A percentile compares a stretch with the other conserved stretches of the same genome.
These are phyloP conservation scores for Trichosporon sp. DNA, from an alignment of 1,284 basidiomycete species.

Conservation along the genomic window DNA sequence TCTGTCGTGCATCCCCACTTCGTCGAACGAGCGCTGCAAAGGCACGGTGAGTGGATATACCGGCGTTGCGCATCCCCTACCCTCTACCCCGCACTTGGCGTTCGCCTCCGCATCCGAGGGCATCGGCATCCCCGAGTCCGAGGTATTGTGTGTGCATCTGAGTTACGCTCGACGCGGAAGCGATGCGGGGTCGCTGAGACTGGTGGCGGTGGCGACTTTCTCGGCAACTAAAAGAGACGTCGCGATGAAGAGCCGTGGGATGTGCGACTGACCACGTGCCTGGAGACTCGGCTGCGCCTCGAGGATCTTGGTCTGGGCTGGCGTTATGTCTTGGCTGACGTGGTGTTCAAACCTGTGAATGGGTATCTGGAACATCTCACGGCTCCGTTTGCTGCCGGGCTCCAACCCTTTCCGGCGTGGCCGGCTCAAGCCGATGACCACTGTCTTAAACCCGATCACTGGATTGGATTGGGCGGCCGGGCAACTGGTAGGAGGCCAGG, in stretches of 20 bases:
- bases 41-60: slow-evolving; percentile 51
- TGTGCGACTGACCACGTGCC: background rate
- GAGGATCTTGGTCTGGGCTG: background rate
- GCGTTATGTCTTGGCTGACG: background rate
- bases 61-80: background rate
- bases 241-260: background rate
- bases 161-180: background rate
- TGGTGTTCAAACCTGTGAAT: background rate
- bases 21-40: slow-evolving; percentile 68
- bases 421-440: background rate
- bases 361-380: background rate
- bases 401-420: background rate
- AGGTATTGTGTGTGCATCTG: background rate
- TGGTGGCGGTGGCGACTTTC: background rate
- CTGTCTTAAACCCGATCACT: no score
- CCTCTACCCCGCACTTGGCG: background rate
- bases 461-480: no score
- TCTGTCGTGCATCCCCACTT: slow-evolving; percentile 76
- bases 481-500: no score
- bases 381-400: background rate
- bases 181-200: background rate
- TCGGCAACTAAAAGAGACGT: background rate
- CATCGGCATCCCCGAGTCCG: background rate
- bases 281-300: background rate
- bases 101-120: background rate